These are phyloP conservation scores for Kalanchoe fedtschenkoi DNA, from an alignment of 164 flowering plant species.

Conservation along the genomic window DNA sequence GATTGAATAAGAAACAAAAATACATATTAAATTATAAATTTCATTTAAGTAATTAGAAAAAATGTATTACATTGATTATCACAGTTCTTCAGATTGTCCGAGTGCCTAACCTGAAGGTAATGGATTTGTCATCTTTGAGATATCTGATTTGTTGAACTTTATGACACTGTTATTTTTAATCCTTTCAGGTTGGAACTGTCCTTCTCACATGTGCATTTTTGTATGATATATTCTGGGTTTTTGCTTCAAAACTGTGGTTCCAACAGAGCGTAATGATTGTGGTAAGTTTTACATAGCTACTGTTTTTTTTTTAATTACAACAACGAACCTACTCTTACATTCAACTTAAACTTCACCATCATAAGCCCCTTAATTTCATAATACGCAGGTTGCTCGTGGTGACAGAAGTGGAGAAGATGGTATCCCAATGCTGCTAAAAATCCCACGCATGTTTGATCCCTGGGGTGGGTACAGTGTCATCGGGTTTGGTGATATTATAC, in stretches of 20 bases:
- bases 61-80: slow-evolving; percentile 86
- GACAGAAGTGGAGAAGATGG: slow-evolving; percentile 96
- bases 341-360: neutral
- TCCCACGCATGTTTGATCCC: slow-evolving; percentile 95
- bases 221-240: slow-evolving; percentile 98
- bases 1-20: neutral
- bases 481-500: slow-evolving; percentile 93
- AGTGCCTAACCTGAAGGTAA: slow-evolving; percentile 94
- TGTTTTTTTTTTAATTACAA: neutral
- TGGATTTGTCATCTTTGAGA: neutral
- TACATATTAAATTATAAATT: neutral
- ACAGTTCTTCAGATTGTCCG: slow-evolving; percentile 96
- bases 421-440: slow-evolving; percentile 90
- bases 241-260: slow-evolving; percentile 72
- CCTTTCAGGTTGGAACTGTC: slow-evolving; percentile 84
- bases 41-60: slow-evolving; percentile 8
- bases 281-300: slow-evolving; percentile 33
- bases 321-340: neutral
- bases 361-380: neutral
- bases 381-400: slow-evolving; percentile 86
- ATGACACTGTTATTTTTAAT: neutral
- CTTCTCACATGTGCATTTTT: slow-evolving; percentile 92
- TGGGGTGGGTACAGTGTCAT: slow-evolving; percentile 99
- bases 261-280: slow-evolving; percentile 97
- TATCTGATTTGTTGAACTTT: neutral